Evolutionary conservation across 257 asterid genomes (phyloP), one percentile per base, ranked within the genome.

Genomic region (Solanum lycopersicoides): DNA sequence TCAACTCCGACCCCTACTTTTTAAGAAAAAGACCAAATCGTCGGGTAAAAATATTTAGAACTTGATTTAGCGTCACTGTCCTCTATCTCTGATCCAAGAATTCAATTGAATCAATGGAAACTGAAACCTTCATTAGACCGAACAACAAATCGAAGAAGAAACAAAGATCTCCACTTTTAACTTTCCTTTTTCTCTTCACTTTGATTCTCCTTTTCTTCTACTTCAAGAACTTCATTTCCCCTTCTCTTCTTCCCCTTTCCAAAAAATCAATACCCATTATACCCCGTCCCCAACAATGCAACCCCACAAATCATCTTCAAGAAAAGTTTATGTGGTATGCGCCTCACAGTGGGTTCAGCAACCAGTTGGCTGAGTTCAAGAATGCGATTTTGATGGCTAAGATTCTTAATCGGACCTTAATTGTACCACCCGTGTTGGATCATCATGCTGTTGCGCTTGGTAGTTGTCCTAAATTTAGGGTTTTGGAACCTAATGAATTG

Each of bases 341-440:
- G 32, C 98, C 98, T 28, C 99, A 95, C 92, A 97, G 98, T 86
- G 99, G 99, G 41, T 95, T 97, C 92, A 94, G 98, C 93, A 97
- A 97, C 89, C 99, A 97, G 92, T 92, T 97, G 83, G 90, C 94
- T 30, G 99, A 95, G 91, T 95, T 95, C 92, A 95, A 94, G 91
- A 97, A 95, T 88, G 97, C 96, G 1, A 23, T 95, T 63, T 63
- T 94, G 41, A 91, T 97, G 93, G 95, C 99, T 12, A 92, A 93
- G 35, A 93, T 96, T 82, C 91, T 96, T n/a, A 94, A 94, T 82
- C 95, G 99, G 82, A 95, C 98, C 53, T 86, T 96, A 82, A 87
- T 96, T 86, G 95, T 96, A 34, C 99, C 98, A 3, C 98, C 99
- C 15, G 87, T 95, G 86, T 94, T 97, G 11, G 99, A 95, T 93